These are phyloP conservation scores for Xylariaceae sp. DNA, from an alignment of 2,329 filamentous ascomycete species.

Conservation along the genomic window DNA sequence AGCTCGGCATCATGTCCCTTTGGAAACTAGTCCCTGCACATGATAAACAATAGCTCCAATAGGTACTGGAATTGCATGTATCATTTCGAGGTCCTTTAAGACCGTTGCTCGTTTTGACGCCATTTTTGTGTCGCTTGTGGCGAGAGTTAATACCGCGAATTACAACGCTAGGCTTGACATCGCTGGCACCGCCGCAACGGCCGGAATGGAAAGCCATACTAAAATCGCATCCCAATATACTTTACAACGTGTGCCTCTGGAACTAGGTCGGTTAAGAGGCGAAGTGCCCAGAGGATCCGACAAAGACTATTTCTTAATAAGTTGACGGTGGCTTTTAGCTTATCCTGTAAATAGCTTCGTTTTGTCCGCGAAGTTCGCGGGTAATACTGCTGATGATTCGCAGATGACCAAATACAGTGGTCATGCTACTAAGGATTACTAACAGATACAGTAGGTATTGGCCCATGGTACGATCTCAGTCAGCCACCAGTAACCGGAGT, in stretches of 20 bases:
- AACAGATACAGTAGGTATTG: not conserved
- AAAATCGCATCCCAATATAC: too few species aligned
- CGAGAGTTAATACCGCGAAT: constrained; percentile 3
- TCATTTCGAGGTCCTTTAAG: too few species aligned
- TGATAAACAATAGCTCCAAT: too few species aligned
- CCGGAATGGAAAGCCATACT: not conserved
- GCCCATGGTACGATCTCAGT: constrained; percentile 7
- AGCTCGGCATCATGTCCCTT: too few species aligned
- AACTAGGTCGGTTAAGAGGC: not conserved
- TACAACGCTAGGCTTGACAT: constrained; percentile 1
- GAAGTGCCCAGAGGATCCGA: constrained; percentile 12
- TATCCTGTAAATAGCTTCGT: not conserved
- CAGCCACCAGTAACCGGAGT: not conserved
- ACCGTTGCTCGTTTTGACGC: not conserved
- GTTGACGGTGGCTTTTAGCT: not conserved
- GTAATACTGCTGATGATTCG: not conserved
- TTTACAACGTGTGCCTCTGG: too few species aligned
- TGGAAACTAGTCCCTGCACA: too few species aligned
- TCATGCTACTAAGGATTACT: not conserved
- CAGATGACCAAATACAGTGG: not conserved
- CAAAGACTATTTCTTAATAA: not conserved
- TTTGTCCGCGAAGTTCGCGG: not conserved
- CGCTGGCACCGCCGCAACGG: constrained; percentile 1
- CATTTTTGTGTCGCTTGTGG: constrained; percentile 22
- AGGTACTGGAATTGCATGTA: too few species aligned